Percentiles rank a stretch among this genome's conserved stretches.
Conservation (phyloP, 176 grass and related monocot genomes). For the Poa pratensis region DNA sequence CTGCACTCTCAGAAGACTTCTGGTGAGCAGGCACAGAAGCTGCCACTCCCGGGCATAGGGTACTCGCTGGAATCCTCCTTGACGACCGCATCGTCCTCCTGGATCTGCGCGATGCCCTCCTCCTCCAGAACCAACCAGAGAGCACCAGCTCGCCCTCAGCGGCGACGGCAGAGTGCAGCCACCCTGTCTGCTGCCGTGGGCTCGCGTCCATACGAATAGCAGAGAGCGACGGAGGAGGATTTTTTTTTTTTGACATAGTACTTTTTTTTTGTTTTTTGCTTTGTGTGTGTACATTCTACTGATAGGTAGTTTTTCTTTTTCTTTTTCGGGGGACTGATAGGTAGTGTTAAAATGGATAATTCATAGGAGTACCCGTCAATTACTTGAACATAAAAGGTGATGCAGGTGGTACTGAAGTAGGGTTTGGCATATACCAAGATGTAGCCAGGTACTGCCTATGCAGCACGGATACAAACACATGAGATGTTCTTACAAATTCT, state of each 20-base stretch:
- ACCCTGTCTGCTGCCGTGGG: too few species aligned
- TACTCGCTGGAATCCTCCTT: constrained; percentile 58
- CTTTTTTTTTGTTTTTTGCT: too few species aligned
- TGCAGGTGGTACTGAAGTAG: not conserved
- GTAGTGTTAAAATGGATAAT: constrained; percentile 8
- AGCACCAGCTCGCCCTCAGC: constrained; percentile 49
- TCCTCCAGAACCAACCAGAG: constrained; percentile 66
- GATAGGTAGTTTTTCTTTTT: too few species aligned
- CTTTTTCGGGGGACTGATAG: not conserved
- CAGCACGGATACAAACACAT: not conserved
- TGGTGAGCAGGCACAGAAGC: constrained; percentile 10
- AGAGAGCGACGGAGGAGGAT: too few species aligned
- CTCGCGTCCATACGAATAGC: too few species aligned
- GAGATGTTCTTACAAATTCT: not conserved
- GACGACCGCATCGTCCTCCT: constrained; percentile 64
- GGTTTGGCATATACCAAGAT: not conserved
- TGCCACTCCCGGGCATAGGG: constrained; percentile 21
- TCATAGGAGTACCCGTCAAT: not conserved
- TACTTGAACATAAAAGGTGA: constrained; percentile 11
- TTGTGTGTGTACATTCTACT: not conserved
- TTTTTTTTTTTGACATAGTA: not conserved
- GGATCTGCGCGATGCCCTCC: constrained; percentile 85
- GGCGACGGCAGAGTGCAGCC: not conserved
- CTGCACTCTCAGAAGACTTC: not conserved
- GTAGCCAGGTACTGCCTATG: not conserved